Percentiles rank a stretch among this genome's conserved stretches.
These are phyloP conservation scores for Oryza rufipogon DNA, from an alignment of 176 grass and related monocot genomes.

Conservation along the genomic window DNA sequence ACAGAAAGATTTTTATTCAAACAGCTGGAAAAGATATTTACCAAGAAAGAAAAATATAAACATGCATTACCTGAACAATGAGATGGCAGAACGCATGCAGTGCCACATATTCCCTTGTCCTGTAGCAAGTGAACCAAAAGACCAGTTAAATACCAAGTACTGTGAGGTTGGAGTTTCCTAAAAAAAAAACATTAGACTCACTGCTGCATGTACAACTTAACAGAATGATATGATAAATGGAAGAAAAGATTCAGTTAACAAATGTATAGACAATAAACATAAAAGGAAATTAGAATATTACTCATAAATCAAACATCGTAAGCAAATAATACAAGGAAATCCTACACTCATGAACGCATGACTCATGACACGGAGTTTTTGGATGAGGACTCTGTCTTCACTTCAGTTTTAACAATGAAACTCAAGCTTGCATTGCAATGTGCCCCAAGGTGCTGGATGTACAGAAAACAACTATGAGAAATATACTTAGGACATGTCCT, in stretches of 20 bases:
- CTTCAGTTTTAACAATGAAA: background rate
- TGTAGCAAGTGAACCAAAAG: constrained; percentile 95
- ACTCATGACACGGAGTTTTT: background rate
- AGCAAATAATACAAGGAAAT: constrained; percentile 1
- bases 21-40: constrained; percentile 3
- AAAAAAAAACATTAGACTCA: constrained; percentile 60
- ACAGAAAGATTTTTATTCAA: constrained; percentile 32
- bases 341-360: background rate
- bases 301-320: background rate
- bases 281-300: background rate
- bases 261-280: background rate
- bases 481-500: background rate
- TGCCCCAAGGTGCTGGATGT: too few relatives aligned
- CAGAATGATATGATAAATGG: constrained; percentile 6
- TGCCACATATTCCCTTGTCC: constrained; percentile 95
- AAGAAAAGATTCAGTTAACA: constrained; percentile 13
- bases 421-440: too few relatives aligned
- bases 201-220: constrained; percentile 31
- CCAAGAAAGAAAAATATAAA: constrained; percentile 14
- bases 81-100: constrained; percentile 91
- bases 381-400: background rate
- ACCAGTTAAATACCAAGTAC: constrained; percentile 74
- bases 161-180: constrained; percentile 76
- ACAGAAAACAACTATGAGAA: too few relatives aligned
- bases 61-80: constrained; percentile 64